These are phyloP conservation scores for Trametes polyzona DNA, from an alignment of 1,284 basidiomycete species.

Conservation along the genomic window DNA sequence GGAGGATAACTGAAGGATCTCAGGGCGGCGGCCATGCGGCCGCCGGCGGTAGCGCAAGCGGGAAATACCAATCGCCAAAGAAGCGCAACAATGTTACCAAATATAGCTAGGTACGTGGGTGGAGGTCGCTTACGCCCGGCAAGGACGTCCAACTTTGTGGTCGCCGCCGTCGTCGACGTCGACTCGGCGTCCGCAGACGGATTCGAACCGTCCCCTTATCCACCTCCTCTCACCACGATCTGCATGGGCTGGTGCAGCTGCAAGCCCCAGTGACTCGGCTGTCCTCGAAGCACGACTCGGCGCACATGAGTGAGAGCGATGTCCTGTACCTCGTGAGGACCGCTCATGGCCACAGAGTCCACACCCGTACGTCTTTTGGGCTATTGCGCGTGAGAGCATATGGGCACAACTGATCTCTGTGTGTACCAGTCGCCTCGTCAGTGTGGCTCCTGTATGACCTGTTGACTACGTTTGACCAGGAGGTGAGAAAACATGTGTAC, in stretches of 20 bases:
- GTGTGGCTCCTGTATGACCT: constrained; percentile 19
- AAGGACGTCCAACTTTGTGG: constrained; percentile 10
- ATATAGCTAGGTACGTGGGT: constrained; percentile 5
- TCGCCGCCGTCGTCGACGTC: constrained; percentile 5
- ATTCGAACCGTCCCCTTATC: neutral
- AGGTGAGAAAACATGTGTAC: too few species aligned
- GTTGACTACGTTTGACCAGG: constrained; percentile 21
- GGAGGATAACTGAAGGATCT: neutral
- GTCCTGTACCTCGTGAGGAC: constrained; percentile 6
- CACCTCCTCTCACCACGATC: neutral
- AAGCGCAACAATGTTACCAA: neutral
- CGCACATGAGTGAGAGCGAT: constrained; percentile 20
- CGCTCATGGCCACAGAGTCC: constrained; percentile 5
- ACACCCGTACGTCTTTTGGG: constrained; percentile 3
- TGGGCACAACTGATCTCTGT: neutral
- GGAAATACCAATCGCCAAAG: neutral
- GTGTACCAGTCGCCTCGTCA: constrained; percentile 8
- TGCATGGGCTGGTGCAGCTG: constrained; percentile 14
- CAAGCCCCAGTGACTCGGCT: constrained; percentile 3
- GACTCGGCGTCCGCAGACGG: constrained; percentile 1
- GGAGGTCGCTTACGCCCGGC: constrained; percentile 9
- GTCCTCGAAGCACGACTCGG: neutral
- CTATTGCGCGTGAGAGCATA: neutral
- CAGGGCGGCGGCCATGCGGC: neutral
- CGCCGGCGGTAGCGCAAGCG: neutral